phyloP scores from a whole-genome alignment of 306 rosid genomes.

The Morella rubra region DNA sequence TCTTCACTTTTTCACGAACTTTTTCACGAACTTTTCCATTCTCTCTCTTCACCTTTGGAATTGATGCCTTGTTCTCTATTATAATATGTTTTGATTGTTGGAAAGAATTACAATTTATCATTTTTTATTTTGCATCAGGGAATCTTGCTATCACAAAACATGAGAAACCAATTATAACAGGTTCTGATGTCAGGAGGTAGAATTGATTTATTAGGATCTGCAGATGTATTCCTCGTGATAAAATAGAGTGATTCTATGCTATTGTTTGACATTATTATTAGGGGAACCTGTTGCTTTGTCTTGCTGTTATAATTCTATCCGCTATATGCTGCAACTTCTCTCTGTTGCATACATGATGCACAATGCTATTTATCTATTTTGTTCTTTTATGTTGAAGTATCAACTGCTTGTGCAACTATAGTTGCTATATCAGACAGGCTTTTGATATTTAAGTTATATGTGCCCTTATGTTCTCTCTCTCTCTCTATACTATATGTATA shows the following conservation, averaged over 20 bases:
- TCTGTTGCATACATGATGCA: not conserved
- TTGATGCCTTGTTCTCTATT: not conserved
- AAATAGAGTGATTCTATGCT: not conserved
- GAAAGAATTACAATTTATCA: not conserved
- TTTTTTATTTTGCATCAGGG: not conserved
- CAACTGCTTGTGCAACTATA: not conserved
- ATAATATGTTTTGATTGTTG: not conserved
- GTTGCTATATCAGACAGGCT: not conserved
- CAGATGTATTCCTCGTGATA: too few relatives aligned
- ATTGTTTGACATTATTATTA: not conserved
- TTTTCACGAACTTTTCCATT: too few relatives aligned
- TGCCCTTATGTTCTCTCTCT: not conserved
- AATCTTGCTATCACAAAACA: not conserved
- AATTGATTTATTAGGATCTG: not conserved
- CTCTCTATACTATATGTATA: too few relatives aligned
- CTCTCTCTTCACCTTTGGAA: too few relatives aligned
- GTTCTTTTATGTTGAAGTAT: conserved; percentile 3
- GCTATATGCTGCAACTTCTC: not conserved
- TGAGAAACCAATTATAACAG: not conserved
- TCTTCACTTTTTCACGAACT: too few relatives aligned
- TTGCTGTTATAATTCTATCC: not conserved
- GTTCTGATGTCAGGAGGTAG: not conserved
- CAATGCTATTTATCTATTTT: not conserved
- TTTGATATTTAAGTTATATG: not conserved
- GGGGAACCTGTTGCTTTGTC: not conserved